These are phyloP conservation scores for Pulveroboletus sp. DNA, from an alignment of 768 basidiomycete genomes.

Conservation along the genomic window DNA sequence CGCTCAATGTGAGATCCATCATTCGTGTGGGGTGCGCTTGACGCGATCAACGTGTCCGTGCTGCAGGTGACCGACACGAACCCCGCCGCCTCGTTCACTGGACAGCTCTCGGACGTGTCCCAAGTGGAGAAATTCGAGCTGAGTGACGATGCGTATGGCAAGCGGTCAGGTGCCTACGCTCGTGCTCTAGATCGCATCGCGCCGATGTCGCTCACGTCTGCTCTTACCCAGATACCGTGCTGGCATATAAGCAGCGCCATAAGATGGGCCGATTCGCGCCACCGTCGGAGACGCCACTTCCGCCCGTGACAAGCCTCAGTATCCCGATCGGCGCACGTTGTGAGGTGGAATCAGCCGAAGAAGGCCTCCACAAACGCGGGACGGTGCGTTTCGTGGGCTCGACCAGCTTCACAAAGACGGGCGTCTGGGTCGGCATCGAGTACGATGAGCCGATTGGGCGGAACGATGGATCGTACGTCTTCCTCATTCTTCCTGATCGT, in stretches of 20 bases:
- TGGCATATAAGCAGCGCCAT: conserved; percentile 82
- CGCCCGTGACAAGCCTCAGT: conserved; percentile 33
- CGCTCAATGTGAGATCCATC: conserved; percentile 62
- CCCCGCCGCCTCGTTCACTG: conserved; percentile 70
- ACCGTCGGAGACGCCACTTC: conserved; percentile 36
- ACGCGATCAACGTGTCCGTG: conserved; percentile 30
- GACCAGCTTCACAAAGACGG: conserved; percentile 64
- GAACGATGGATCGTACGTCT: conserved; percentile 87
- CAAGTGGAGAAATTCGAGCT: conserved; percentile 94
- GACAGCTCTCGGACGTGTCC: conserved; percentile 79
- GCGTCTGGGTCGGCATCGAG: conserved; percentile 88
- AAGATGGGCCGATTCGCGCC: conserved; percentile 87
- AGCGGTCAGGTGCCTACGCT: conserved; percentile 82
- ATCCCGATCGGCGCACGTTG: conserved; percentile 75
- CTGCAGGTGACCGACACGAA: conserved; percentile 59
- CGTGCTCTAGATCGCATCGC: too few relatives aligned
- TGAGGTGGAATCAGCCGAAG: conserved; percentile 70
- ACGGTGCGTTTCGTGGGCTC: conserved; percentile 81
- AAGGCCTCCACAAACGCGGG: conserved; percentile 73
- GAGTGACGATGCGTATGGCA: conserved; percentile 74
- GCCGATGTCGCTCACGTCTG: conserved; percentile 4
- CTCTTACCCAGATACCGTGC: conserved; percentile 65
- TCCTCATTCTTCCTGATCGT: neutral
- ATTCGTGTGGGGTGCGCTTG: neutral
- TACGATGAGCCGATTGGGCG: conserved; percentile 96